Percentiles rank a stretch among this genome's conserved stretches.
Evolutionary conservation across 352 stramenopile genomes (phyloP).

Genomic region (Phytopythium aichiense): DNA sequence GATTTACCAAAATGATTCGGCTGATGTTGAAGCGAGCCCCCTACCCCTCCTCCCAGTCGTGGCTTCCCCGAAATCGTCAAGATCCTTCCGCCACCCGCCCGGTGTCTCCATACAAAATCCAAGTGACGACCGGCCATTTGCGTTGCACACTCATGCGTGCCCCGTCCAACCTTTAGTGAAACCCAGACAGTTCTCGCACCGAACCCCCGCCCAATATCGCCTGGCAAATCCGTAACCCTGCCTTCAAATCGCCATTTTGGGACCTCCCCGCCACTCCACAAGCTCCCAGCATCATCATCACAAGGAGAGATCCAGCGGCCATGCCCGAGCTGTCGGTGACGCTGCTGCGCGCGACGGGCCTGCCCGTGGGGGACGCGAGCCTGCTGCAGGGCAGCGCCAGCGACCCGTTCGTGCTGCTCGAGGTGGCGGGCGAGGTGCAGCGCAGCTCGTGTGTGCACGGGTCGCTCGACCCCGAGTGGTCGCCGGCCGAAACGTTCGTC

Average conservation of each 20-base stretch:
- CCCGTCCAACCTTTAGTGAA: not conserved
- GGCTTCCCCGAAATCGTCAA: not conserved
- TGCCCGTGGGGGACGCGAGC: slow-evolving; percentile 58
- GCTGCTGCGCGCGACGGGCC: slow-evolving; percentile 57
- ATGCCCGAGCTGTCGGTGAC: slow-evolving; percentile 72
- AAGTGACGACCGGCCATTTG: not conserved
- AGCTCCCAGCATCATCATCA: too few relatives aligned
- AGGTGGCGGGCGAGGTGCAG: slow-evolving; percentile 44
- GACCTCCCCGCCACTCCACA: too few relatives aligned
- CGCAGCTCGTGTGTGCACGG: slow-evolving; percentile 47
- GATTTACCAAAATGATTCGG: not conserved
- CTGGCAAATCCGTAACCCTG: too few relatives aligned
- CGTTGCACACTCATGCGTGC: not conserved
- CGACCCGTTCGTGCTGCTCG: slow-evolving; percentile 70
- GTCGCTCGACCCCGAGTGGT: slow-evolving; percentile 61
- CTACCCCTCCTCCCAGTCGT: not conserved
- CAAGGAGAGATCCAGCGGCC: not conserved
- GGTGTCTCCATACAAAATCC: not conserved
- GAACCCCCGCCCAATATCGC: too few relatives aligned
- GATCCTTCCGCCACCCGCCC: not conserved
- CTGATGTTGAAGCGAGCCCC: not conserved
- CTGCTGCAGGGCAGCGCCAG: slow-evolving; percentile 47
- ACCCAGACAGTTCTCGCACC: too few relatives aligned
- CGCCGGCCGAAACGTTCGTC: slow-evolving; percentile 69
- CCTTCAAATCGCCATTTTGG: too few relatives aligned